Conservation (phyloP, 768 basidiomycete genomes). For the Lyophyllum semitale region DNA sequence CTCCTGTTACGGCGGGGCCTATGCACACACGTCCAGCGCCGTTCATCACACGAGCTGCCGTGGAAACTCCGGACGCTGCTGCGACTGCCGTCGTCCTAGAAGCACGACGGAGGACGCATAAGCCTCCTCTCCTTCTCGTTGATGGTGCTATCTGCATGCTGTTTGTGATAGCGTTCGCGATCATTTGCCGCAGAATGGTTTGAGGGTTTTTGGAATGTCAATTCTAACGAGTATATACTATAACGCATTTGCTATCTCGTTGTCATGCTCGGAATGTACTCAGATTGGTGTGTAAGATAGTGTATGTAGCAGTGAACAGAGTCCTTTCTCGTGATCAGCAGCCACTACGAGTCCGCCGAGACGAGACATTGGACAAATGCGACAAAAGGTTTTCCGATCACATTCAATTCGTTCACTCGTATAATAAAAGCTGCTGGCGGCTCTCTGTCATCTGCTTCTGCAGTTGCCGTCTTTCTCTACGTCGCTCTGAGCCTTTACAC, state of each 20-base stretch:
- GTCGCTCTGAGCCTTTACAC: no score
- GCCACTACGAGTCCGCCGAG: conserved; percentile 9
- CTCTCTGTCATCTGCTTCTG: not conserved
- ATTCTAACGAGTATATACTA: no score
- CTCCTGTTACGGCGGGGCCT: not conserved
- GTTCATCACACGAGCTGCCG: conserved; percentile 9
- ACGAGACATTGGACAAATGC: conserved; percentile 15
- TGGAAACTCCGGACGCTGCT: conserved; percentile 7
- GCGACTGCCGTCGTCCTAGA: conserved; percentile 15
- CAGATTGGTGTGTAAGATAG: conserved; percentile 4
- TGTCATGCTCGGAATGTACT: conserved; percentile 2
- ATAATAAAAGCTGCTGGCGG: conserved; percentile 1
- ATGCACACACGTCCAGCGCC: conserved; percentile 10
- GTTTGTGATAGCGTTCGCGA: conserved; percentile 65
- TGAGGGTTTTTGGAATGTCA: conserved; percentile 23
- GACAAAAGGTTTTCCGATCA: conserved; percentile 8
- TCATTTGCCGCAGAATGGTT: conserved; percentile 63
- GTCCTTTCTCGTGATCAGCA: not conserved
- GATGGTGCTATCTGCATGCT: conserved; percentile 77
- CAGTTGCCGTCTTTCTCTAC: not conserved
- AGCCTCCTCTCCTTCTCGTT: conserved; percentile 60
- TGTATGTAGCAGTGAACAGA: not conserved
- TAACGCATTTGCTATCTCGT: conserved; percentile 8
- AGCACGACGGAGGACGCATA: conserved; percentile 14
- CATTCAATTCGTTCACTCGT: not conserved